Base-by-base conservation (phyloP, 2,329 filamentous ascomycete species). In the Penicillium freii region DNA sequence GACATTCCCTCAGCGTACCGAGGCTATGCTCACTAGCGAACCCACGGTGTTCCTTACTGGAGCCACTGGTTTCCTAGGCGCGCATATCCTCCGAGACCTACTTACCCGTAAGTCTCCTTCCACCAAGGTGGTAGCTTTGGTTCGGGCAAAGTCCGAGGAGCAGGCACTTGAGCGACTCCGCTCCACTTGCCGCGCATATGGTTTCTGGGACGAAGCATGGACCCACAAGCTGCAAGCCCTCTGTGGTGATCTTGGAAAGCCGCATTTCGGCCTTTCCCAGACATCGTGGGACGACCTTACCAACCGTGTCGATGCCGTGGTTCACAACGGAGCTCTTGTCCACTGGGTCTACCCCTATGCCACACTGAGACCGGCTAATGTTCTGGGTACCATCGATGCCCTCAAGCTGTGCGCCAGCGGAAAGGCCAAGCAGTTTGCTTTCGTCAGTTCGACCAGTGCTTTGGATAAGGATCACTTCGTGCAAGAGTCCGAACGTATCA, bases 41-140 rank as follows among this genome's bases (percentile, higher is more conserved):
- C 75, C 80, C 3, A 91, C 87, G 0, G 81, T 94, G 11, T 89
- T 97, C 73, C 77, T 97, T 5, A 97, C 92, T 3, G 92, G 93
- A 43, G 91, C 90, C 4, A 97, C 92, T 5, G 92, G 92, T 2
- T 97, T 97, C 79, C 76, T 97, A 21, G 92, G 92, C 29, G 84
- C 90, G 0, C 95, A 92, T 69, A 79, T 97, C 11, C 78, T 95
- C 33, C 83, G 83, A 54, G 90, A 96, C 54, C 75, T 96, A 1
- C 80, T 97, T 1, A 82, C 83, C 39, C 81, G 88, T 25, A 77
- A 79, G 10, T 76, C 77, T 17, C 82, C 78, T 19, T 74, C 77
- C 19, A 78, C 84, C 15, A 87, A 83, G 63, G 81, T 96, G 10
- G 85, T 96, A 56, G 86, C 87, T 0, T 87, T 92, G 56, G 88